Conservation (phyloP, 176 grass and related monocot genomes). For the Phyllostachys edulis region DNA sequence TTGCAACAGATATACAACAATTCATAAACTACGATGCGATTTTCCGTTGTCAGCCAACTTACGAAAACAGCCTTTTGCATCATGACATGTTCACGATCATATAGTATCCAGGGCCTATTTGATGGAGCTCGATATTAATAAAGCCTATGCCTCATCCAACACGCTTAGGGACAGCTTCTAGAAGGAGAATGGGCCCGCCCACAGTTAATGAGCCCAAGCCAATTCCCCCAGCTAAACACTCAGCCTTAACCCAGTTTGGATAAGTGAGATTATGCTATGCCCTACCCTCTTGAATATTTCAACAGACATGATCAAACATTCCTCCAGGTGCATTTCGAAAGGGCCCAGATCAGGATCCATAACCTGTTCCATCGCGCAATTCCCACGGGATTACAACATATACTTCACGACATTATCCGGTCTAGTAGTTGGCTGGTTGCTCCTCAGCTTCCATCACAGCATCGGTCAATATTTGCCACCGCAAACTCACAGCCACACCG, state of each 20-base stretch:
- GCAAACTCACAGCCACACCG: neutral
- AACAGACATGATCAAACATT: neutral
- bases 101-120: neutral
- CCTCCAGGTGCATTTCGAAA: neutral
- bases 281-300: neutral
- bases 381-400: neutral
- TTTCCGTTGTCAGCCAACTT: neutral
- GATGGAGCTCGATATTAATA: neutral
- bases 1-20: neutral
- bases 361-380: neutral
- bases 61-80: neutral
- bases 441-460: neutral
- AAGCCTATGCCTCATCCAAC: neutral
- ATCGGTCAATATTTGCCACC: neutral
- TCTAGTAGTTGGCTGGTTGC: neutral
- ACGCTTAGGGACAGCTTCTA: neutral
- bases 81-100: constrained; percentile 2
- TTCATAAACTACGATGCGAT: neutral
- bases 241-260: neutral
- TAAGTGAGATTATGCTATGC: neutral
- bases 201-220: neutral
- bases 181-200: too few species aligned
- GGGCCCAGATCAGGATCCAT: neutral
- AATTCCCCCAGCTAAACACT: neutral
- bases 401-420: neutral